Evolutionary conservation across 495 filamentous ascomycete genomes (phyloP).

Genomic region (Lasiosphaeria miniovina): DNA sequence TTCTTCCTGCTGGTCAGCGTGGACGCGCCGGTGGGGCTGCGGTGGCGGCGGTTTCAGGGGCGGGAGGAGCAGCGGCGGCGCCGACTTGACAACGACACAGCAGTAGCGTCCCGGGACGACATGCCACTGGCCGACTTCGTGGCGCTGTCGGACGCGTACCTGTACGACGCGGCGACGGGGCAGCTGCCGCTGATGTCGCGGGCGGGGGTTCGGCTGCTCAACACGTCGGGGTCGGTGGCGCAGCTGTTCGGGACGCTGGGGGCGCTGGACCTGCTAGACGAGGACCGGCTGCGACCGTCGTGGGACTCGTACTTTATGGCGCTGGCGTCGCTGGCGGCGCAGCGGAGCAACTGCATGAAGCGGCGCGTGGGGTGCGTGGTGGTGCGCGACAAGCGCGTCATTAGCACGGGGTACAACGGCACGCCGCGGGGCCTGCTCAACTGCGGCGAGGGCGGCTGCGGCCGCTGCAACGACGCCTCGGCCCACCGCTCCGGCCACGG

Average conservation of each 20-base stretch:
- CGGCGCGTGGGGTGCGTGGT: conserved; percentile 91
- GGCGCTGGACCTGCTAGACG: conserved; percentile 69
- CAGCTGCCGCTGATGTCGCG: conserved; percentile 70
- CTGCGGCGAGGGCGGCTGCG: conserved; percentile 91
- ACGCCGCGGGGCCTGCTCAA: conserved; percentile 83
- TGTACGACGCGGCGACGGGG: conserved; percentile 66
- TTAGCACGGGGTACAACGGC: conserved; percentile 97
- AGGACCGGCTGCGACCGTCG: conserved; percentile 77
- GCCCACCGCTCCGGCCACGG: conserved; percentile 65
- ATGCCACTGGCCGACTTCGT: conserved; percentile 70
- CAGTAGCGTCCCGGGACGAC: too few species aligned
- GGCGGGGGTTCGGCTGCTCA: conserved; percentile 80
- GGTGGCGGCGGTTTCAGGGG: conserved; percentile 67
- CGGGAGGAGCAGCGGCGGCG: conserved; percentile 18
- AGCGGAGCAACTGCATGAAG: conserved; percentile 97
- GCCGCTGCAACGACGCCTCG: conserved; percentile 65
- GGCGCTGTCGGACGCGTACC: conserved; percentile 66
- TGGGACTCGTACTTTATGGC: conserved; percentile 99
- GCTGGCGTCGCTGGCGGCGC: conserved; percentile 84
- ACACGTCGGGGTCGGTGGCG: conserved; percentile 68
- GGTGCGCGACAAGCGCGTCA: conserved; percentile 83
- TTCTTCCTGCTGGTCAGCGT: conserved; percentile 92
- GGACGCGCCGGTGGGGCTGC: conserved; percentile 79
- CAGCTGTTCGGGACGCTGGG: conserved; percentile 66
- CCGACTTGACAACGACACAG: conserved; percentile 9